Evolutionary conservation across 768 basidiomycete species (phyloP).

Genomic region (Chalciporus pseudorubinellus): DNA sequence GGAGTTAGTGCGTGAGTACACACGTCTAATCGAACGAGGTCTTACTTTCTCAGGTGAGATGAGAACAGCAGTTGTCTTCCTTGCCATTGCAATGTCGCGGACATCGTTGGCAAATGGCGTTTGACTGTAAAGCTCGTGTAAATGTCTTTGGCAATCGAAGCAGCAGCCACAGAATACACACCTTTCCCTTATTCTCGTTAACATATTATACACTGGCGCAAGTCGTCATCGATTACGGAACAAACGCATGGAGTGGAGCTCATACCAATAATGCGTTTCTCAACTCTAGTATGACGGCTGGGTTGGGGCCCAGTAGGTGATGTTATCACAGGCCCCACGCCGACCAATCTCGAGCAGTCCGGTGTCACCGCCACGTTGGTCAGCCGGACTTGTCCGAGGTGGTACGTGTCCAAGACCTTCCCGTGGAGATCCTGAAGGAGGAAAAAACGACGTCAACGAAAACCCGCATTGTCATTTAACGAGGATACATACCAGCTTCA

Average conservation of each 20-base stretch:
- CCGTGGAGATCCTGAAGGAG: slow-evolving; percentile 43
- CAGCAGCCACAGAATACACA: slow-evolving; percentile 19
- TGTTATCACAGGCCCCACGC: slow-evolving; percentile 47
- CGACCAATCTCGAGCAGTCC: slow-evolving; percentile 45
- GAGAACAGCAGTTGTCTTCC: slow-evolving; percentile 42
- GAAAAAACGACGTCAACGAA: slow-evolving; percentile 14
- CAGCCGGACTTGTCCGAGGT: slow-evolving; percentile 44
- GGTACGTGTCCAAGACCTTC: slow-evolving; percentile 41
- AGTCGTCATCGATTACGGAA: slow-evolving; percentile 2
- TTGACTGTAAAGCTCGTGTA: slow-evolving; percentile 37
- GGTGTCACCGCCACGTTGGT: slow-evolving; percentile 51
- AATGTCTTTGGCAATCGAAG: background rate
- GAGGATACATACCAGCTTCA: slow-evolving; percentile 39
- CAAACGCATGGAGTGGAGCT: background rate
- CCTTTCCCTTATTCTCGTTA: slow-evolving; percentile 43
- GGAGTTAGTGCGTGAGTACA: slow-evolving; percentile 8
- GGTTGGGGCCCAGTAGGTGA: slow-evolving; percentile 44
- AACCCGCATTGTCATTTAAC: slow-evolving; percentile 3
- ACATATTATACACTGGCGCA: slow-evolving; percentile 47
- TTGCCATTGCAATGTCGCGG: slow-evolving; percentile 49
- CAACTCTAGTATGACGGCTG: slow-evolving; percentile 45
- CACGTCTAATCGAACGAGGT: slow-evolving; percentile 6
- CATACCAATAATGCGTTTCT: slow-evolving; percentile 54
- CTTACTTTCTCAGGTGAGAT: slow-evolving; percentile 36
- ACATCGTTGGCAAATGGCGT: slow-evolving; percentile 56